Conservation (phyloP, 2,329 filamentous ascomycete species). For the Penicillium olsonii region DNA sequence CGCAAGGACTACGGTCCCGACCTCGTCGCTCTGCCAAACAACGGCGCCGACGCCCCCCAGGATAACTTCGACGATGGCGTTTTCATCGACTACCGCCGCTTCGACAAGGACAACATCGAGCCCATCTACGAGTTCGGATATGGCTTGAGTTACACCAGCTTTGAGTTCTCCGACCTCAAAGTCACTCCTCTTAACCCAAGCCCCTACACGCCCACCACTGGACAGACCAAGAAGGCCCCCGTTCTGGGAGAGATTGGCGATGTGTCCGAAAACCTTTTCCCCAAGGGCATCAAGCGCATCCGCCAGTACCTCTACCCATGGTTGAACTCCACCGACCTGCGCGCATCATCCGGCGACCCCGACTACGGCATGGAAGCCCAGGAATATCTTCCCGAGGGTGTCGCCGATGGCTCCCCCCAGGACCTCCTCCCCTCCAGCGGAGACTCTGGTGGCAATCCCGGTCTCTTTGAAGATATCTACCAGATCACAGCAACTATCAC, state of each 20-base stretch:
- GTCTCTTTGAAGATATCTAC: constrained; percentile 54
- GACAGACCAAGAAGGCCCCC: constrained; percentile 56
- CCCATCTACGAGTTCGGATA: constrained; percentile 65
- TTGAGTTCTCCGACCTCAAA: constrained; percentile 60
- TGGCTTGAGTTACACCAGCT: constrained; percentile 65
- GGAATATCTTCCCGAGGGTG: constrained; percentile 54
- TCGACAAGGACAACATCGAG: constrained; percentile 57
- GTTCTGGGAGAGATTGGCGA: constrained; percentile 53
- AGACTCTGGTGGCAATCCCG: constrained; percentile 61
- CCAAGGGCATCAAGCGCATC: constrained; percentile 53
- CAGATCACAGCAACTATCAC: constrained; percentile 51
- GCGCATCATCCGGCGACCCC: constrained; percentile 53
- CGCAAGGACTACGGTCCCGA: constrained; percentile 58
- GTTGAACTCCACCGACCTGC: constrained; percentile 61
- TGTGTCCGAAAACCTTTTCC: constrained; percentile 57
- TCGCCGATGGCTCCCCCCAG: constrained; percentile 57
- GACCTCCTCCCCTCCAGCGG: constrained; percentile 59
- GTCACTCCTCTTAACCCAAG: constrained; percentile 47
- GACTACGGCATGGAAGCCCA: constrained; percentile 55
- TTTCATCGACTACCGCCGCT: constrained; percentile 57
- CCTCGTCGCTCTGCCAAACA: constrained; percentile 60
- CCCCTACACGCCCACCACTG: constrained; percentile 56
- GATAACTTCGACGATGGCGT: constrained; percentile 61
- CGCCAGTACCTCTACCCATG: constrained; percentile 64
- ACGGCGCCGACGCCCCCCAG: constrained; percentile 58